Evolutionary conservation across 805 yeast species (phyloP), one percentile per base, ranked within the genome.

Genomic region (Starmerella cellae): DNA sequence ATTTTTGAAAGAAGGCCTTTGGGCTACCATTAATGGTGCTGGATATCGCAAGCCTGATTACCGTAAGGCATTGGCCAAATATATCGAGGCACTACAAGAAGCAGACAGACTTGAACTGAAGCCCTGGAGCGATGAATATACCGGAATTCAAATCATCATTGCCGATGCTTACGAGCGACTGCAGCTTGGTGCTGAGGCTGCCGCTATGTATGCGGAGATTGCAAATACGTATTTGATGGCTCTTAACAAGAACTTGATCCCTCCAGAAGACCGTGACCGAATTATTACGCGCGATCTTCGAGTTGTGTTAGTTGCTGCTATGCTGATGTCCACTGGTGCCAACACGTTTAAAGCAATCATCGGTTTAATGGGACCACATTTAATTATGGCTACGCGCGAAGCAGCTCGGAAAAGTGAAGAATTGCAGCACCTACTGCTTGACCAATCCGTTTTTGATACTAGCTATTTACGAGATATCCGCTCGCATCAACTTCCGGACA

Each of bases 151-250:
- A 55, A 66, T 88, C 58, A 83, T 87, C 55, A 65, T 83, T 28
- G 94, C 80, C 10, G 94, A 85, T 55, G 79, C 84, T 84, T 82
- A 75, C 56, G 94, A 83, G 54, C 67, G 77, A 32, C 60, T 84
- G 51, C 69, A 67, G 18, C 68, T 72, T 74, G 50, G 55, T 26
- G 73, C 73, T 13, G 80, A 79, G 40, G 93, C 94, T 0, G 67
- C 73, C 29, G 66, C 68, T 48, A 61, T 82, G 8, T 85, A 82
- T 60, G 65, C 73, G 43, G 88, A 81, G 53, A 63, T 82, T 38
- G 43, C 45, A 16, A 72, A 77, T 13, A 67, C 76, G 3, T 62
- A 73, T 30, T 79, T 75, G 55, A 42, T 50, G 18, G 66, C 74
- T 48, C 68, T 72, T 13, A 73, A 72, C 14, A 62, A 77, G 45